Base-by-base conservation (phyloP, 768 basidiomycete species). In the Rhodotorula toruloides region DNA sequence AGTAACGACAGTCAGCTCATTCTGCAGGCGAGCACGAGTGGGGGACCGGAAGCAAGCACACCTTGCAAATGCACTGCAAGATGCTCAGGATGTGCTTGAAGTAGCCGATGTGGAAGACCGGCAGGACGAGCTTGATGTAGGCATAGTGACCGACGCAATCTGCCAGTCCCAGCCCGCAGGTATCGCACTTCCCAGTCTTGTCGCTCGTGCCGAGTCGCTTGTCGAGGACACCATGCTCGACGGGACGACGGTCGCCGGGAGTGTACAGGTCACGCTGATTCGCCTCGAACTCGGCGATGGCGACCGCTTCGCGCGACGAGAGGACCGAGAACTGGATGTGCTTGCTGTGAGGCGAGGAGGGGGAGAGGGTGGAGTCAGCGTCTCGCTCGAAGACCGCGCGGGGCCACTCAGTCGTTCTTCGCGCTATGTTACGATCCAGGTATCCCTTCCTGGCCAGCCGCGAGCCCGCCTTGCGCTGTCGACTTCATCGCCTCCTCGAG, bases 101-200 rank as follows among this genome's bases (percentile, higher is more conserved):
- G 79, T 91, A 99, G 12, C 96, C 96, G 62, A 98, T 91, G 76
- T 99, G 96, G 77, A 98, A 99, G 27, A 98, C 93, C 0, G 96
- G 96, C 27, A 99, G 86, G 39, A 88, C 86, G 48, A 99, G 83
- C 78, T 96, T 97, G 80, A 99, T 97, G 79, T 98, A 98, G 9
- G 93, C 93, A 77, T 96, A 98, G 78, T 99, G 96, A 2, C 96
- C 96, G 31, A 96, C 93, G 76, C 96, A 99, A 67, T 96, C 91
- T 5, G 91, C 89, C 36, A 90, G 86, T 25, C 84, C 86, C 68
- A 91, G 84, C 13, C 91, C 91, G 74, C 96, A 99, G 0, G 96
- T 99, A 78, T 93, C 90, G 78, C 96, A 99, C 75, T 86, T 88
- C 34, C 88, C 84, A 64, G 82, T 84, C 81, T 98, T 98, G 76